Base-by-base conservation (phyloP, 1,284 basidiomycete species). In the Agroathelia rolfsii region DNA sequence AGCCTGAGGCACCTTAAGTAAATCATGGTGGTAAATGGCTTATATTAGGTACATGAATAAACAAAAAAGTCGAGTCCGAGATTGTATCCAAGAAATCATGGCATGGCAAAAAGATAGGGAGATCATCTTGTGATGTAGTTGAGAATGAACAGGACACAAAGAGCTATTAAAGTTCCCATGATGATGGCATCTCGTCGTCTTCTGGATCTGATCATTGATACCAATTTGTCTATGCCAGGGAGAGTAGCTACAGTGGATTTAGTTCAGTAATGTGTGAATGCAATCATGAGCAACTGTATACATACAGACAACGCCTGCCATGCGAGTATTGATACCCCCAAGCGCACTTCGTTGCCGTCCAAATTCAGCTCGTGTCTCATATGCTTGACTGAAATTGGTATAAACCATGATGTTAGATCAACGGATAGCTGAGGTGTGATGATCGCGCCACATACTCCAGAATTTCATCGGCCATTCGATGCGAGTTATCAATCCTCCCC, bases 341-440 rank as follows among this genome's bases (percentile, higher is more conserved):
- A 99, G 61, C 18, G 81, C 75, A 4, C 67, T 56, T 12, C 87
- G 70, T 58, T 99, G 95, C 31, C 76, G 71, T n/a, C 70, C 64
- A 56, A 99, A 95, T 53, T 97, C 93, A 21, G 85, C 70, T n/a
- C 94, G 78, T 1, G 94, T 97, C 45, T 92, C 94, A 48, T 96
- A 95, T 18, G 95, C 95, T 77, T 98, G 94, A 33, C 92, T 95
- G 43, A n/a, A n/a, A n/a, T n/a, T 14, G 36, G 11, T 30, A 27
- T 14, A 38, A 29, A 30, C 29, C 16, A 41, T 31, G 19, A 28
- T 8, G 11, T 30, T 41, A 16, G 44, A 34, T 35, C 21, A 18
- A 30, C 19, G 35, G 35, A 24, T 30, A 19, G 27, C n/a, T 16
- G 25, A n/a, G 23, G 28, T 15, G 14, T 23, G 5, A 34, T 24